Conservation (phyloP, 2,329 filamentous ascomycete species). For the Dothistroma pini region DNA sequence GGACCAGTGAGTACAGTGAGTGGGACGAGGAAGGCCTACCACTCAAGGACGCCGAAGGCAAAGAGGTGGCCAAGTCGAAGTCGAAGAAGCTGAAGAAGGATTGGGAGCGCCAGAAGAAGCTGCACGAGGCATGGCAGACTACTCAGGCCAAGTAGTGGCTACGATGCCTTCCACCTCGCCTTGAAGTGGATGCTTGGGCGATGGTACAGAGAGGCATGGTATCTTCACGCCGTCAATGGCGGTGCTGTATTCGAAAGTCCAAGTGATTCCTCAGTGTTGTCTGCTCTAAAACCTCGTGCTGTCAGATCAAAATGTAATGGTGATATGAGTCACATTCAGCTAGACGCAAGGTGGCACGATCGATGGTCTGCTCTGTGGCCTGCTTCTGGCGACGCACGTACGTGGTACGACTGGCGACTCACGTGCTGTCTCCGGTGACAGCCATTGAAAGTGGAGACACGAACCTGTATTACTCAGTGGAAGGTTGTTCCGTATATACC, state of each 20-base stretch:
- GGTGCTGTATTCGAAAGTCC: not conserved
- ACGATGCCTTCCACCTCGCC: not conserved
- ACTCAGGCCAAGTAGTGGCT: slow-evolving; percentile 8
- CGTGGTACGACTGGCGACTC: not conserved
- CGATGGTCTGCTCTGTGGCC: not conserved
- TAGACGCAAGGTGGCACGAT: not conserved
- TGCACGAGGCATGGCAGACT: slow-evolving; percentile 59
- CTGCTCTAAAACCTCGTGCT: not conserved
- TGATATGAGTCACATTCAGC: not conserved
- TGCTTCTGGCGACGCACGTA: not conserved
- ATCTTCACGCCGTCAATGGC: not conserved
- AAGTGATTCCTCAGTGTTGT: not conserved
- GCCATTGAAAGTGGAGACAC: not conserved
- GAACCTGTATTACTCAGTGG: not conserved
- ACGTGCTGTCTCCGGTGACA: not conserved
- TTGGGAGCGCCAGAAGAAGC: slow-evolving; percentile 87
- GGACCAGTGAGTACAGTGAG: slow-evolving; percentile 56
- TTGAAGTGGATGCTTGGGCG: not conserved
- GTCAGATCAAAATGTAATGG: not conserved
- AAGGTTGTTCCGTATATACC: not conserved
- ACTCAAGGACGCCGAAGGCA: slow-evolving; percentile 70
- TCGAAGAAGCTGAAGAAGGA: slow-evolving; percentile 82
- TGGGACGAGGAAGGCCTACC: slow-evolving; percentile 85
- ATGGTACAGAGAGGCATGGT: not conserved
- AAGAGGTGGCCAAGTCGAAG: slow-evolving; percentile 74